Conservation (phyloP, 2,329 filamentous ascomycete species). For the Myriosclerotinia curreyana region DNA sequence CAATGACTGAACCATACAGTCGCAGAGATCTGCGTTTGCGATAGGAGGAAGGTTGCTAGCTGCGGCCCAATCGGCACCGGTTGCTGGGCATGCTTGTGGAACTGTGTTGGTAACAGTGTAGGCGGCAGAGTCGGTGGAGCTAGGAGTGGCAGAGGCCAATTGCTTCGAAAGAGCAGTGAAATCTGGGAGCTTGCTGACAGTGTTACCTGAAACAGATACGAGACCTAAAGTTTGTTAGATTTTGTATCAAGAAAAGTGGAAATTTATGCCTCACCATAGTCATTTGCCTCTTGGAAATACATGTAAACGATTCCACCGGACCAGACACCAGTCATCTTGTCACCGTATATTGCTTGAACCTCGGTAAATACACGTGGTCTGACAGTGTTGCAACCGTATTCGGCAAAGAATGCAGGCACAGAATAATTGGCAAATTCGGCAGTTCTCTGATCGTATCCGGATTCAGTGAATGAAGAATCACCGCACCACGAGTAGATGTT, state of each 20-base stretch:
- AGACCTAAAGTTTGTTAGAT: constrained; percentile 53
- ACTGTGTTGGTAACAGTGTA: constrained; percentile 76
- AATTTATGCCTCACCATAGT: constrained; percentile 62
- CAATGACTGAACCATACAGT: constrained; percentile 77
- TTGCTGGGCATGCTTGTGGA: constrained; percentile 66
- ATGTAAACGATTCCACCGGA: constrained; percentile 98
- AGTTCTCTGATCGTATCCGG: constrained; percentile 79
- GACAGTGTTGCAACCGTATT: constrained; percentile 88
- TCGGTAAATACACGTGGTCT: constrained; percentile 77
- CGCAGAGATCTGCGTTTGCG: constrained; percentile 75
- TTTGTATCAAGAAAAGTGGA: not conserved
- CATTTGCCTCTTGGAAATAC: constrained; percentile 90
- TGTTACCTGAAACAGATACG: constrained; percentile 57
- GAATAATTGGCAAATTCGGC: constrained; percentile 85
- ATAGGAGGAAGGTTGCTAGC: constrained; percentile 71
- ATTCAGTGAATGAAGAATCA: constrained; percentile 69
- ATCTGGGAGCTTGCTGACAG: constrained; percentile 67
- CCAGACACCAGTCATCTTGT: constrained; percentile 81
- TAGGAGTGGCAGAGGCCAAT: constrained; percentile 65
- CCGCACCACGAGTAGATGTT: constrained; percentile 99
- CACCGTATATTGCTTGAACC: constrained; percentile 74
- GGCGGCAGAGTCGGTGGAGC: constrained; percentile 58
- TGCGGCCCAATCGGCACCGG: constrained; percentile 66
- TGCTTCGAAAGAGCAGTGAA: constrained; percentile 70
- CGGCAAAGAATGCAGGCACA: constrained; percentile 95